phyloP scores from a whole-genome alignment of 768 basidiomycete genomes.

The Lactarius vividus region DNA sequence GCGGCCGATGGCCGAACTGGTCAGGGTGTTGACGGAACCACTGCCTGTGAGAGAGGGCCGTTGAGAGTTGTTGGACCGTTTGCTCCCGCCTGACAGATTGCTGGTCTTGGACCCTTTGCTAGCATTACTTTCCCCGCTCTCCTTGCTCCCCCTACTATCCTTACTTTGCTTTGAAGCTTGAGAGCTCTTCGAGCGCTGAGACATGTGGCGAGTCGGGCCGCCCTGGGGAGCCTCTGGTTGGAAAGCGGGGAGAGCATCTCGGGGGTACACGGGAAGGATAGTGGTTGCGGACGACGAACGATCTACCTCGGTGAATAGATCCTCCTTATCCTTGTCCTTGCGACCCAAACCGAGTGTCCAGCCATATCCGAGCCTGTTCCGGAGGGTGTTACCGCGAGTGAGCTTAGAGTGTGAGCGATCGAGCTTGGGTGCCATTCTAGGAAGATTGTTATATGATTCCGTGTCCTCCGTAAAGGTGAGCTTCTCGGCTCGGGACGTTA shows the following conservation, averaged over 20 bases:
- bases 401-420: conserved; percentile 27
- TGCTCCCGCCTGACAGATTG: conserved; percentile 24
- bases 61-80: conserved; percentile 17
- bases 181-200: conserved; percentile 26
- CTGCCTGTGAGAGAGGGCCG: conserved; percentile 24
- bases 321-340: conserved; percentile 28
- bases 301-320: conserved; percentile 15
- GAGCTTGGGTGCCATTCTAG: conserved; percentile 21
- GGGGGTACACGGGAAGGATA: conserved; percentile 27
- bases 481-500: conserved; percentile 22
- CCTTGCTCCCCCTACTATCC: conserved; percentile 1
- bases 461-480: conserved; percentile 28
- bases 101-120: conserved; percentile 20
- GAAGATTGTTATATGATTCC: conserved; percentile 29
- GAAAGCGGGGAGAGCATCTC: conserved; percentile 19
- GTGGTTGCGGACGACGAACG: conserved; percentile 26
- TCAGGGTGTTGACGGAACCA: conserved; percentile 29
- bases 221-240: background rate
- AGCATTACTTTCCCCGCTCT: conserved; percentile 1
- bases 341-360: conserved; percentile 25
- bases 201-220: conserved; percentile 22
- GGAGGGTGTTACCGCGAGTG: conserved; percentile 20
- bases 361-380: conserved; percentile 25
- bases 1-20: conserved; percentile 29
- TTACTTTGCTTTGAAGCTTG: conserved; percentile 16